Conservation (phyloP, 2,329 filamentous ascomycete species). For the Sporothrix dimorphospora region DNA sequence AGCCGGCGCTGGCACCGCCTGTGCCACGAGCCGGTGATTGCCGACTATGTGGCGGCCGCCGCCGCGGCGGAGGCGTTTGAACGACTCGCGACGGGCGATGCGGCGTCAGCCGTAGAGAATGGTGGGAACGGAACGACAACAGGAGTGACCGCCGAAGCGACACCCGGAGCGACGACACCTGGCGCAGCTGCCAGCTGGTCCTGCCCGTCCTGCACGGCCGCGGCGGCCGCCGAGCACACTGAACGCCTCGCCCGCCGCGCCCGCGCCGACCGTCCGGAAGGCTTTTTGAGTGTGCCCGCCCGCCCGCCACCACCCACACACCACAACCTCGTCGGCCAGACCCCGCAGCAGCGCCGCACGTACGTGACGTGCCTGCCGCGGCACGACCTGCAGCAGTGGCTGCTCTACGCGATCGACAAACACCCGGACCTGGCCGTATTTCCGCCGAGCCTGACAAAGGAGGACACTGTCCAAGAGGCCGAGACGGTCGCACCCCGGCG, state of each 20-base stretch:
- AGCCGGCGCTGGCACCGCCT: constrained; percentile 79
- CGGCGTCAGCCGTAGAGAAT: constrained; percentile 20
- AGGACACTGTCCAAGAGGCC: too few species aligned
- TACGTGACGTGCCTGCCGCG: constrained; percentile 67
- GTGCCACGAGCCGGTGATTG: constrained; percentile 77
- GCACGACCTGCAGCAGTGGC: constrained; percentile 63
- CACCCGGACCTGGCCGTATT: constrained; percentile 71
- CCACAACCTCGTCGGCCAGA: constrained; percentile 39
- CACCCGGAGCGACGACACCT: too few species aligned
- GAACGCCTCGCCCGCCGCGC: background rate
- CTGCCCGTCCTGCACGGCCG: background rate
- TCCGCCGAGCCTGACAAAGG: constrained; percentile 37
- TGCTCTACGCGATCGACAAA: constrained; percentile 63
- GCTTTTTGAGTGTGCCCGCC: background rate
- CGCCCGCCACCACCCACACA: background rate
- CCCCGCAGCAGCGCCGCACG: constrained; percentile 55
- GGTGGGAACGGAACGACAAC: constrained; percentile 25
- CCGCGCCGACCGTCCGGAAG: background rate
- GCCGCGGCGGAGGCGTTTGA: constrained; percentile 48
- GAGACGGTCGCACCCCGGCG: background rate
- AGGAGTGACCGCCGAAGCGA: too few species aligned
- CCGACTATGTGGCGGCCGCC: constrained; percentile 52
- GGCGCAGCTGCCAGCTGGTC: background rate
- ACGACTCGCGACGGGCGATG: constrained; percentile 55
- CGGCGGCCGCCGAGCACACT: background rate